Evolutionary conservation across 495 filamentous ascomycete species (phyloP).

Genomic region (Platismatia glauca): DNA sequence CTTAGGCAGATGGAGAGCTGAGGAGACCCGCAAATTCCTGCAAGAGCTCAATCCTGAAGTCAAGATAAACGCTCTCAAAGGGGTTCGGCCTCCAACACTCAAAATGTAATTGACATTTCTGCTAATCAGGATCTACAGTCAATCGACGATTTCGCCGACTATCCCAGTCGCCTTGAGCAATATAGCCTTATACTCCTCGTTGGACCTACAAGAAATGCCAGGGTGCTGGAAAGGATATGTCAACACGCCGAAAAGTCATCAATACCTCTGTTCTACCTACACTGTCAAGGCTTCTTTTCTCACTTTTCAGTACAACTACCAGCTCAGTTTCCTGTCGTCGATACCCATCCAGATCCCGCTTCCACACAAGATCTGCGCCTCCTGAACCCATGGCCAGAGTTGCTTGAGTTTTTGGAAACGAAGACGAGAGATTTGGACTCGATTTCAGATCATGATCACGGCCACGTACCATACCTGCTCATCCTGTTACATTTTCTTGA

Average conservation of each 20-base stretch:
- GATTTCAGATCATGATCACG: slow-evolving; percentile 77
- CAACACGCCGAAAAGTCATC: slow-evolving; percentile 48
- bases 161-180: slow-evolving; percentile 39
- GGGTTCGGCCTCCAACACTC: slow-evolving; percentile 34
- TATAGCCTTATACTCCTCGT: slow-evolving; percentile 72
- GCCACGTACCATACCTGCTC: slow-evolving; percentile 83
- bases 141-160: slow-evolving; percentile 32
- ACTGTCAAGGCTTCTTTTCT: slow-evolving; percentile 82
- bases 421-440: slow-evolving; percentile 57
- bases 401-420: slow-evolving; percentile 52
- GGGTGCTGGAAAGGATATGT: slow-evolving; percentile 47
- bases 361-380: slow-evolving; percentile 80
- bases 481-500: slow-evolving; percentile 80
- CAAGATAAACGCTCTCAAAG: slow-evolving; percentile 51
- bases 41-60: slow-evolving; percentile 96
- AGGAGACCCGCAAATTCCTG: slow-evolving; percentile 64
- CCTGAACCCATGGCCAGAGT: slow-evolving; percentile 78
- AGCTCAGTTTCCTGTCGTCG: slow-evolving; percentile 79
- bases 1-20: slow-evolving; percentile 71
- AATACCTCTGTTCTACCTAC: slow-evolving; percentile 71
- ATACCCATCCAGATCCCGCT: slow-evolving; percentile 88
- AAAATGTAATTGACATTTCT: neutral
- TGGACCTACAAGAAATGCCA: slow-evolving; percentile 52
- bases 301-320: slow-evolving; percentile 72
- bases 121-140: slow-evolving; percentile 27